These are phyloP conservation scores for Alternaria brassicae DNA, from an alignment of 2,329 filamentous ascomycete genomes.

Conservation along the genomic window DNA sequence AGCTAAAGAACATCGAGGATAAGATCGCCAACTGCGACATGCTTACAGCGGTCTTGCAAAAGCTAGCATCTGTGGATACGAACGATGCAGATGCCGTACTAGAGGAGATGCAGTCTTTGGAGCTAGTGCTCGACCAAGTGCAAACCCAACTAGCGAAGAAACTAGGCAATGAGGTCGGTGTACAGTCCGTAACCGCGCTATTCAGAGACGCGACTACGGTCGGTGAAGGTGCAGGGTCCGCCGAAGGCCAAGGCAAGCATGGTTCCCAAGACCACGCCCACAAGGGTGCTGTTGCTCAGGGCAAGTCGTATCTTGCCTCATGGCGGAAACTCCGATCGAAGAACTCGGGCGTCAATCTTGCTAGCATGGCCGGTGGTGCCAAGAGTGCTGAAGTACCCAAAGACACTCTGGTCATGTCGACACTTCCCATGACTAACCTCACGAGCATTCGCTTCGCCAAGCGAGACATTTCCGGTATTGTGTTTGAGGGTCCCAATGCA, in stretches of 20 bases:
- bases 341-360: conserved; percentile 69
- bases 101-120: conserved; percentile 91
- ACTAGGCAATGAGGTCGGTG: conserved; percentile 90
- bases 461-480: conserved; percentile 71
- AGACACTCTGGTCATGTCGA: conserved; percentile 64
- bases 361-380: conserved; percentile 54
- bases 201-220: conserved; percentile 72
- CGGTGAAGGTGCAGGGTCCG: conserved; percentile 36
- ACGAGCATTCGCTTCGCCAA: conserved; percentile 76
- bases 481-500: conserved; percentile 83
- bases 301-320: conserved; percentile 80
- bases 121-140: conserved; percentile 84
- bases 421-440: conserved; percentile 71
- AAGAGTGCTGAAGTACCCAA: conserved; percentile 52
- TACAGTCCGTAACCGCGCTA: conserved; percentile 73
- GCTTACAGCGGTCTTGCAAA: conserved; percentile 85
- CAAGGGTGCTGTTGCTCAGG: conserved; percentile 46
- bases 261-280: conserved; percentile 42
- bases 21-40: conserved; percentile 92
- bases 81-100: conserved; percentile 89
- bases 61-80: conserved; percentile 83
- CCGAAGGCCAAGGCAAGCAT: conserved; percentile 35
- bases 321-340: conserved; percentile 92
- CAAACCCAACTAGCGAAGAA: conserved; percentile 79
- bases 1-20: conserved; percentile 88